Evolutionary conservation across 148 eudicot genomes (phyloP), one percentile per base, ranked within the genome.

Genomic region (Diospyros lotus): DNA sequence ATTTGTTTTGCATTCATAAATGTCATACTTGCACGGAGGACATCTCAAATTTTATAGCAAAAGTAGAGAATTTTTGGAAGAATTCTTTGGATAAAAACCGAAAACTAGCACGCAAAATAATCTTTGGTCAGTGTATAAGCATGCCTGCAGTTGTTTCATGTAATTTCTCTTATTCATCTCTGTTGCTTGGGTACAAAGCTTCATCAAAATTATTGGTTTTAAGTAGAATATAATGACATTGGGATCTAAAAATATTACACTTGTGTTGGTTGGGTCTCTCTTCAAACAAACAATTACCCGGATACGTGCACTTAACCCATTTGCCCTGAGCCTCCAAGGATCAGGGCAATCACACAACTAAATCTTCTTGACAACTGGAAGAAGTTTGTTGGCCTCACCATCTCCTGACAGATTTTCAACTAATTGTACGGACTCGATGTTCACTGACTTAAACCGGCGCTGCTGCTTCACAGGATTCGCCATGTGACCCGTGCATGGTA

Each of bases 401-500:
- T 28, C 28, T 28, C 28, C 28, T 28, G 28, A 28, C 28, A 28
- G 8, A 48, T 48, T 48, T 48, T 48, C 4, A 48, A 48, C 52
- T 8, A 48, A 48, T 8, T 4, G 52, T 48, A 1, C 52, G 8
- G 52, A 48, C 8, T 48, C 28, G 28, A 28, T 28, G 28, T 11
- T 55, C 15, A 18, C 53, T 66, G 54, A 68, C 10, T 53, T 70
- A 1, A 46, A 15, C 8, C 17, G 45, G 5, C 55, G 68, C 40
- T 14, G n/a, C 18, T 42, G 15, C 50, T 10, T 58, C 76, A 58
- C 86, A 90, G 96, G 83, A 87, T 72, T 81, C 90, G 2, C 98
- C 93, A 1, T 90, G 98, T 60, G 96, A 93, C 64, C 90, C 98
- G 1, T 90, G 96, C 76, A 18, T 85, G 73, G 96, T 90, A 68